These are phyloP conservation scores for Populus euphratica DNA, from an alignment of 345 rosid species.

Conservation along the genomic window DNA sequence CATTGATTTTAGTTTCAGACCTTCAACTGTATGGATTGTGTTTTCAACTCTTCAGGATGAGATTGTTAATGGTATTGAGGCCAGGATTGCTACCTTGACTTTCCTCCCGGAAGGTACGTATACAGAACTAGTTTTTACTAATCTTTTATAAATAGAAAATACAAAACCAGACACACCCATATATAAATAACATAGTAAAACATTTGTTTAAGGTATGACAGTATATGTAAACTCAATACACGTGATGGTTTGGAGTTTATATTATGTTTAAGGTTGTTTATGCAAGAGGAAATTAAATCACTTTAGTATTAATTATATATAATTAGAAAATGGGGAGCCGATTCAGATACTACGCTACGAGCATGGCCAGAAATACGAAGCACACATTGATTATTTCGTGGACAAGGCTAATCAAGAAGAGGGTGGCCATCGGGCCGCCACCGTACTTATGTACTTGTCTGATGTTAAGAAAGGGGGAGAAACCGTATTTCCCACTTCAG, in stretches of 20 bases:
- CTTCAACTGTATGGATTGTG: too few species aligned
- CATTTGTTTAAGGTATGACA: too few species aligned
- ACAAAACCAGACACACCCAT: too few species aligned
- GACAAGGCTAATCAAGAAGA: conserved; percentile 50
- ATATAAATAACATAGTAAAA: too few species aligned
- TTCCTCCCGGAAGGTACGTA: conserved; percentile 59
- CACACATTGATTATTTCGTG: conserved; percentile 71
- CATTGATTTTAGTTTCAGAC: background rate
- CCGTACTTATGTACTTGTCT: conserved; percentile 86
- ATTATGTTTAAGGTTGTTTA: too few species aligned
- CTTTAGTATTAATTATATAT: too few species aligned
- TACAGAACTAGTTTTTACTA: too few species aligned
- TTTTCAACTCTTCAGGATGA: conserved; percentile 53
- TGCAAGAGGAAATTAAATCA: too few species aligned
- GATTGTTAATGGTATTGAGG: conserved; percentile 55
- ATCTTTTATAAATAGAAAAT: too few species aligned
- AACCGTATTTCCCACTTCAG: conserved; percentile 68
- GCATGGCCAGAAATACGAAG: conserved; percentile 79
- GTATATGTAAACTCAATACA: too few species aligned
- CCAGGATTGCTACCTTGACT: conserved; percentile 76
- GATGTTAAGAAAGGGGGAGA: conserved; percentile 70
- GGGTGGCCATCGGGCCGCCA: conserved; percentile 80
- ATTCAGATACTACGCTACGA: conserved; percentile 71
- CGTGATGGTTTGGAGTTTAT: too few species aligned
- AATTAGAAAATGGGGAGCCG: conserved; percentile 72